phyloP scores from a whole-genome alignment of 441 rosid species.

The Melastoma candidum region DNA sequence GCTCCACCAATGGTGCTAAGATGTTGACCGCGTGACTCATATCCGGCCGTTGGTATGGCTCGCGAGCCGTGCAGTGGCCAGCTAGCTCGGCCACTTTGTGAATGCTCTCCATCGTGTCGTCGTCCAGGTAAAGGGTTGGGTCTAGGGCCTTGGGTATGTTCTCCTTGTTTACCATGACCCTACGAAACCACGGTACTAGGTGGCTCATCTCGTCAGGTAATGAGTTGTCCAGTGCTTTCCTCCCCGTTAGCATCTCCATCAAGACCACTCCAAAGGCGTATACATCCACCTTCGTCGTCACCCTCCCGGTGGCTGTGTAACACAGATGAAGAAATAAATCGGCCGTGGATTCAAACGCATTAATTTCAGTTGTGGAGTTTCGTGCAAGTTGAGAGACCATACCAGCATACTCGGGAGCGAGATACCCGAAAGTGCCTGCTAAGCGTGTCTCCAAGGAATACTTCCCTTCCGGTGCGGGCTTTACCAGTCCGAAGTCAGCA shows the following conservation, averaged over 20 bases:
- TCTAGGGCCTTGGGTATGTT: conserved; percentile 38
- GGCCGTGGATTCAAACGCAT: no score
- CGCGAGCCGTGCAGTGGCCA: conserved; percentile 63
- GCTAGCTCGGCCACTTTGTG: conserved; percentile 56
- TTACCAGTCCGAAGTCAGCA: conserved; percentile 87
- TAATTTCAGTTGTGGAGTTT: no score
- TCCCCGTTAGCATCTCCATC: conserved; percentile 58
- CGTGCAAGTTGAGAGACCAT: no score
- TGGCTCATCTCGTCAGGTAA: conserved; percentile 53
- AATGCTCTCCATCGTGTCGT: conserved; percentile 48
- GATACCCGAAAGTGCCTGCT: conserved; percentile 45
- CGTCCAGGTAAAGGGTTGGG: conserved; percentile 29
- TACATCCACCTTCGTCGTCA: conserved; percentile 59
- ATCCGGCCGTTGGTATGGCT: conserved; percentile 60
- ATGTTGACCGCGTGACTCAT: conserved; percentile 69
- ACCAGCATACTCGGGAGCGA: no score
- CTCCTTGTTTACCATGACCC: conserved; percentile 41
- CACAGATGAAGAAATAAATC: no score
- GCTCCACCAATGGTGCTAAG: conserved; percentile 52
- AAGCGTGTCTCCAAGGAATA: conserved; percentile 71
- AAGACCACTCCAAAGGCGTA: conserved; percentile 61
- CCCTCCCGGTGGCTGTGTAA: conserved; percentile 5
- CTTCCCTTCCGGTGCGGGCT: conserved; percentile 78
- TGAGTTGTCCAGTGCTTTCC: conserved; percentile 50
- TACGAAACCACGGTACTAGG: conserved; percentile 58